Evolutionary conservation across 1,139 yeast genomes (phyloP), one percentile per base, ranked within the genome.

Genomic region (Protomyces lactucae-debilis): DNA sequence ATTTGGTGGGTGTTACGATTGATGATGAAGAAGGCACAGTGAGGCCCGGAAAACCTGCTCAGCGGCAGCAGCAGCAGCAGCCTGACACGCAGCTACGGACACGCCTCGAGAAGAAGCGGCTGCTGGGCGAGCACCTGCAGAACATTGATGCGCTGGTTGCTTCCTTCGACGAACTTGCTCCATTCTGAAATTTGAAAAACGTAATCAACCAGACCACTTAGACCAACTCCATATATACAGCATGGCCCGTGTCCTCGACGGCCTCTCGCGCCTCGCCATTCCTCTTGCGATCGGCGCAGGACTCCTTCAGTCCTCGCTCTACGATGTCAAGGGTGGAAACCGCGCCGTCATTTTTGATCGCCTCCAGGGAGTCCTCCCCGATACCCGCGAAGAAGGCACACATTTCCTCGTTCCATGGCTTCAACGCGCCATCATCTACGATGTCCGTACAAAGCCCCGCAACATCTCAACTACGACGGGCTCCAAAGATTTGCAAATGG

Each of bases 331-430:
- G 72, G 68, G 64, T 12, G 99, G 99, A 65, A 84, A 89, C 68
- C 82, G 99, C 73, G 99, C 98, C 25, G 96, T 93, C 65, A 88
- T 93, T 69, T 93, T 95, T 73, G 99, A 93, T 78, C 83, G 99
- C 72, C 77, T 93, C 68, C 78, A 82, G 64, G 99, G 99, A 79
- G 96, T 93, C 65, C 87, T 89, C 76, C 86, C 85, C 71, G 79
- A 79, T 14, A 97, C 93, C 35, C 80, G 91, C 69, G 97, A 97
- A 37, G 99, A 93, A 78, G 99, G 99, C 66, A 89, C 98, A 43
- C 98, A 93, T 76, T 93, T 93, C 76, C 80, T 92, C 68, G 77
- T 93, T 64, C 99, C 99, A 57, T 93, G 99, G 99, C 80, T 93
- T 68, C 99, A 93, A 76, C 86, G 83, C 74, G 95, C 99, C 2